A percentile compares a stretch with the other conserved stretches of the same genome.
phyloP scores from a whole-genome alignment of 2,329 filamentous ascomycete genomes.

The Phialophora chinensis region DNA sequence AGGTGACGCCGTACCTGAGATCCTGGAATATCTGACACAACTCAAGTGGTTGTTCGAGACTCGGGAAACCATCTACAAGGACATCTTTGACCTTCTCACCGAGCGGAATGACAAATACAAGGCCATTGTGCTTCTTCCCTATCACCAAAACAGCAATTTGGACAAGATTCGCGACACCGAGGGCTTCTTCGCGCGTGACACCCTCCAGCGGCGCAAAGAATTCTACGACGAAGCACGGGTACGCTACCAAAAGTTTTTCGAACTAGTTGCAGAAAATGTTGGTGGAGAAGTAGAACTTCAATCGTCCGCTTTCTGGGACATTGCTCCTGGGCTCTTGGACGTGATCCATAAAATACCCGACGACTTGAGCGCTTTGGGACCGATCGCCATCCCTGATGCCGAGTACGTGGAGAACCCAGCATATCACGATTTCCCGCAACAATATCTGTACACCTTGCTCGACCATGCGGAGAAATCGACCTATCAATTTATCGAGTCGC shows the following conservation, averaged over 20 bases:
- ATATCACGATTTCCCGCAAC: constrained; percentile 80
- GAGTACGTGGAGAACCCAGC: constrained; percentile 86
- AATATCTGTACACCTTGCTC: constrained; percentile 87
- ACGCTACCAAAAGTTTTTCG: constrained; percentile 76
- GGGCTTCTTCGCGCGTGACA: constrained; percentile 82
- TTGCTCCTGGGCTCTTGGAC: constrained; percentile 79
- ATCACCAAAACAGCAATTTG: constrained; percentile 72
- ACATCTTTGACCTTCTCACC: constrained; percentile 81
- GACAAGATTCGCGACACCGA: constrained; percentile 81
- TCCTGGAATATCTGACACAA: constrained; percentile 90
- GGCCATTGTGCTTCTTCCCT: constrained; percentile 81
- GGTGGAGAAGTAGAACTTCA: constrained; percentile 88
- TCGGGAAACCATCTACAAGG: constrained; percentile 83
- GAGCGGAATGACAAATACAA: constrained; percentile 87
- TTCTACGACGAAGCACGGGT: constrained; percentile 74
- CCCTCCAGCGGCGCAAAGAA: constrained; percentile 70
- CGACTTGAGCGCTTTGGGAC: constrained; percentile 38
- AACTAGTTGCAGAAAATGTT: constrained; percentile 82
- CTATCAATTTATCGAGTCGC: constrained; percentile 95
- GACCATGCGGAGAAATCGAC: constrained; percentile 89
- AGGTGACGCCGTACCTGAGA: constrained; percentile 90
- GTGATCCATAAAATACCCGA: constrained; percentile 70
- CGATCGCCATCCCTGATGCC: constrained; percentile 74
- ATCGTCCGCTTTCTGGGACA: constrained; percentile 96
- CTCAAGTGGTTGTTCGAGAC: constrained; percentile 97